phyloP scores from a whole-genome alignment of 768 basidiomycete genomes.

The Amanita rimosa region DNA sequence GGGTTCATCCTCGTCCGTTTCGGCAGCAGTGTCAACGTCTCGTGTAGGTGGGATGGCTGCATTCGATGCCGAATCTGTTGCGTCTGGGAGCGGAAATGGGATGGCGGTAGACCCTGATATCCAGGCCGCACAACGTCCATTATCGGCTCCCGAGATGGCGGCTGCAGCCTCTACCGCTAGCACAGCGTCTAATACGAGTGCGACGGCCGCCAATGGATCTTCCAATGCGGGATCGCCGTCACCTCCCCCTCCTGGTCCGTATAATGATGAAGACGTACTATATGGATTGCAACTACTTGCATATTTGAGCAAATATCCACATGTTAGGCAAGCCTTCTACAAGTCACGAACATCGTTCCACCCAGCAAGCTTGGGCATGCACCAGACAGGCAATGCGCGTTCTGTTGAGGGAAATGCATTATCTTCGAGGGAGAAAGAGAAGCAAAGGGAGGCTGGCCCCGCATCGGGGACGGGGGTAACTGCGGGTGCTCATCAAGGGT shows the following conservation, averaged over 20 bases:
- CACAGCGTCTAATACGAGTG: background rate
- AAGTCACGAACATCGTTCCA: conserved; percentile 77
- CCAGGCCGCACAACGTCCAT: background rate
- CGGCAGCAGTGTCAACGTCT: background rate
- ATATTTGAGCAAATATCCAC: conserved; percentile 95
- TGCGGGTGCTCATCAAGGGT: conserved; percentile 16
- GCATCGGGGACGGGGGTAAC: background rate
- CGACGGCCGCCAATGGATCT: background rate
- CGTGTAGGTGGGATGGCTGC: background rate
- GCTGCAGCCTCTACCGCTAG: background rate
- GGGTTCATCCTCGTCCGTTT: background rate
- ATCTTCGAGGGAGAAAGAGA: conserved; percentile 7
- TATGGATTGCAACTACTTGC: conserved; percentile 87
- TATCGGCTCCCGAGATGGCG: background rate
- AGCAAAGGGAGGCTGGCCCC: conserved; percentile 10
- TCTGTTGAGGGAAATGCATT: background rate
- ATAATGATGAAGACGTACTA: conserved; percentile 91
- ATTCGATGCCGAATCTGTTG: background rate
- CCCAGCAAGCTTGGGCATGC: conserved; percentile 47
- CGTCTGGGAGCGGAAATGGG: background rate
- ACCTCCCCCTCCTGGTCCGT: conserved; percentile 39
- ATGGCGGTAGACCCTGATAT: background rate
- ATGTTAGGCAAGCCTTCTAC: conserved; percentile 93
- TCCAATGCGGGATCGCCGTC: conserved; percentile 6
- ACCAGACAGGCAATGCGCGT: conserved; percentile 11